Evolutionary conservation across 1,139 yeast genomes (phyloP), one percentile per base, ranked within the genome.

Genomic region (Candida freyschussii): DNA sequence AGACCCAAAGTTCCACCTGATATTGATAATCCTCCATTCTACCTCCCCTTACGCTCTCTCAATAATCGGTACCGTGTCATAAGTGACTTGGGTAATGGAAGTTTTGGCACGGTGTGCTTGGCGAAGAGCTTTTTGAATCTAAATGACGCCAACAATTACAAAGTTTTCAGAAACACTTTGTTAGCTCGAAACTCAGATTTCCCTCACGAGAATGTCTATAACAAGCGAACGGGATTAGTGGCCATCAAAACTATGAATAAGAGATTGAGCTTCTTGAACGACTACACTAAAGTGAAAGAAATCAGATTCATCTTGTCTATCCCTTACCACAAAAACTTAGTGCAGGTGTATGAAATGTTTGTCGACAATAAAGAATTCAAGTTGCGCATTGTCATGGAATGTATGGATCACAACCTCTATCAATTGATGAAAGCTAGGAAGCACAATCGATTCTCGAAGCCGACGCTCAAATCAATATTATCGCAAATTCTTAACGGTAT

Each of bases 381-480:
- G 45, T 66, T 86, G 37, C 87, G 84, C 52, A 83, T 89, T 26
- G 81, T 83, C 6, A 86, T 89, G 95, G 97, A 91, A 56, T 70
- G 80, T 17, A 74, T 89, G 85, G 84, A 80, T 45, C 86, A 78
- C 57, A 86, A 80, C 51, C 64, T 91, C 37, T 78, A 77, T 48
- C 87, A 84, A 53, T 65, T 82, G 49, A 78, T 83, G 68, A 74
- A 68, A 40, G 62, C 72, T 17, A 64, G 89, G 41, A 69, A 67
- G 36, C 59, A 61, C 18, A 60, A 63, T 19, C 60, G 59, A 2
- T 78, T 85, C 43, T 69, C 84, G 4, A 61, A 70, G 1, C 61
- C 60, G n/a, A 76, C 86, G 3, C 55, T 83, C 33, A 75, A 70
- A 43, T 73, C 84, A 30, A 77, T 86, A 26, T 59, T 83, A 30